These are phyloP conservation scores for Helicostylum pulchrum DNA, from an alignment of 192 early-diverging fungal species.

Conservation along the genomic window DNA sequence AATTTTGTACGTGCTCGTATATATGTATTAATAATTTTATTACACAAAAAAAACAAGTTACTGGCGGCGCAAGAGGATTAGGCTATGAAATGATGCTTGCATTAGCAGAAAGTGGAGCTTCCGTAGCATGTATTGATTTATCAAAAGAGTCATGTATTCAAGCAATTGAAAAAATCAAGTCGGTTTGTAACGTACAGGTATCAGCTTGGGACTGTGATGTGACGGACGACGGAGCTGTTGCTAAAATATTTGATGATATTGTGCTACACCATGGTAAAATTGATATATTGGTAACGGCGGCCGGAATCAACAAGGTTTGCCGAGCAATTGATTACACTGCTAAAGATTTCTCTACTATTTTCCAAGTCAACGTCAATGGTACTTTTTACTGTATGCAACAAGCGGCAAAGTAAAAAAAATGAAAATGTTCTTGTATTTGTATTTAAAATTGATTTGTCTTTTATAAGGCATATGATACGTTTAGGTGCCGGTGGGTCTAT, in stretches of 20 bases:
- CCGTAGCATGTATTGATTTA: slow-evolving; percentile 37
- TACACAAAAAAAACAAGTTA: slow-evolving; percentile 13
- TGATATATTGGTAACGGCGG: slow-evolving; percentile 36
- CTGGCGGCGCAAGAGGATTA: slow-evolving; percentile 38
- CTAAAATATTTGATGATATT: slow-evolving; percentile 28
- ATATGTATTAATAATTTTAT: too few relatives aligned
- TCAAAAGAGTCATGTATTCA: slow-evolving; percentile 13
- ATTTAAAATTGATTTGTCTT: too few relatives aligned
- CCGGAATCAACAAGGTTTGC: slow-evolving; percentile 33
- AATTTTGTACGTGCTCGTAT: background rate
- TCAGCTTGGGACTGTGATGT: slow-evolving; percentile 38
- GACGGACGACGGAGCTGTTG: slow-evolving; percentile 26
- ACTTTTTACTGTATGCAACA: slow-evolving; percentile 36
- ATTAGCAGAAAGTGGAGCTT: slow-evolving; percentile 36
- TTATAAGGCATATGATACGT: slow-evolving; percentile 32
- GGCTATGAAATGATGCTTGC: slow-evolving; percentile 41
- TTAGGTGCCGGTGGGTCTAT: slow-evolving; percentile 31
- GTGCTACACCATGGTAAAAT: slow-evolving; percentile 28
- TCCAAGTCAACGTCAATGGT: slow-evolving; percentile 39
- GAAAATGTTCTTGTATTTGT: too few relatives aligned
- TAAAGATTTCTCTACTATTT: slow-evolving; percentile 22
- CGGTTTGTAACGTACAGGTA: slow-evolving; percentile 16
- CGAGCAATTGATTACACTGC: slow-evolving; percentile 32
- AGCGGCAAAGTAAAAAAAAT: slow-evolving; percentile 38
- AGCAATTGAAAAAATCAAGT: slow-evolving; percentile 15